Evolutionary conservation across 164 flowering plant species (phyloP).

Genomic region (Paratinospora sagittata): DNA sequence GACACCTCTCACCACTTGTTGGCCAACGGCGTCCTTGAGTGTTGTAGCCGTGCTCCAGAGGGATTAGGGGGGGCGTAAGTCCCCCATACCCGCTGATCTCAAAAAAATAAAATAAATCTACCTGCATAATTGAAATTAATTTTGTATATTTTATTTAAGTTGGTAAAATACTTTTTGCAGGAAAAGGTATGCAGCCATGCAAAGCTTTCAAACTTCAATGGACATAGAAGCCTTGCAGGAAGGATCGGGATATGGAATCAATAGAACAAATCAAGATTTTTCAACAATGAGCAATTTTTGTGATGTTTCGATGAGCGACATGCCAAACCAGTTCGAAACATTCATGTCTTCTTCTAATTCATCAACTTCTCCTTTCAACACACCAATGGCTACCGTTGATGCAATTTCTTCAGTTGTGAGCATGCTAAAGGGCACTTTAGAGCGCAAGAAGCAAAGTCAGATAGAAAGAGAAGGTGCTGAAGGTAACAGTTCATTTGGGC

Average conservation of each 20-base stretch:
- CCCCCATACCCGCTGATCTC: too few species aligned
- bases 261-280: slow-evolving; percentile 33
- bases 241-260: slow-evolving; percentile 26
- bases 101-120: too few species aligned
- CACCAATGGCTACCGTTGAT: slow-evolving; percentile 36
- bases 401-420: slow-evolving; percentile 71
- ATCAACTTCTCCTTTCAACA: slow-evolving; percentile 45
- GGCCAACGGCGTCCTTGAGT: too few species aligned
- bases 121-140: too few species aligned
- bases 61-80: too few species aligned
- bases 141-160: too few species aligned
- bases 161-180: slow-evolving; percentile 35
- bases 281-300: slow-evolving; percentile 27
- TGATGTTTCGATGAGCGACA: slow-evolving; percentile 32
- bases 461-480: slow-evolving; percentile 35
- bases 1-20: too few species aligned
- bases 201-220: slow-evolving; percentile 38
- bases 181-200: slow-evolving; percentile 70
- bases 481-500: slow-evolving; percentile 27
- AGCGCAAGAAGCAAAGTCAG: slow-evolving; percentile 45
- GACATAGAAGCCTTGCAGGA: slow-evolving; percentile 37
- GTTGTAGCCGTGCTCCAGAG: too few species aligned
- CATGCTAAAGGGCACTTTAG: slow-evolving; percentile 71
- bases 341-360: slow-evolving; percentile 60
- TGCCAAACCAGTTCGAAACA: slow-evolving; percentile 31